These are phyloP conservation scores for Solanum chacoense DNA, from an alignment of 305 asterid genomes.

Conservation along the genomic window DNA sequence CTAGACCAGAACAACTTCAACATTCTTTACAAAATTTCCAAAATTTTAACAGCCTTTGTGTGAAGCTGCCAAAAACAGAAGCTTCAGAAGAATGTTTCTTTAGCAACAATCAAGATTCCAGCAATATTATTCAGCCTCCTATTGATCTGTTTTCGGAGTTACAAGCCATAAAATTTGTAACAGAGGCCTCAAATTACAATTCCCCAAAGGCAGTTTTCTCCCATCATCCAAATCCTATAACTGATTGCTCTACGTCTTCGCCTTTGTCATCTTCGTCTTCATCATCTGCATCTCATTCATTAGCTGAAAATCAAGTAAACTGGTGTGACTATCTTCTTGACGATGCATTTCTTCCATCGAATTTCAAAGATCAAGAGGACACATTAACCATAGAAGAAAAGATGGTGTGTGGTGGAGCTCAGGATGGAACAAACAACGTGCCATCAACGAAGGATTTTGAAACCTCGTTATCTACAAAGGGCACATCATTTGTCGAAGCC, in stretches of 20 bases:
- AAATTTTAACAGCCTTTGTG: not conserved
- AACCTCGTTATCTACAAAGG: conserved; percentile 21
- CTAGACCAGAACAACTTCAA: conserved; percentile 15
- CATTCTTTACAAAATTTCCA: conserved; percentile 1
- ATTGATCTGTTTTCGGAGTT: conserved; percentile 52
- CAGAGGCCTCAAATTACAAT: conserved; percentile 28
- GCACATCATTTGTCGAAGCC: conserved; percentile 50
- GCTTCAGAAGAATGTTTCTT: not conserved
- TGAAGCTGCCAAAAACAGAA: not conserved
- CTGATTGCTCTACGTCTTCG: conserved; percentile 11
- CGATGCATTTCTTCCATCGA: conserved; percentile 25
- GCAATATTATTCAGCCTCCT: not conserved
- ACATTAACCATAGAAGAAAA: not conserved
- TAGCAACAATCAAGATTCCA: not conserved
- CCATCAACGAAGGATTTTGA: conserved; percentile 11
- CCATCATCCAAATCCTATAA: not conserved
- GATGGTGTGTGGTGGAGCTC: not conserved
- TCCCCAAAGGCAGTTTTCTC: not conserved
- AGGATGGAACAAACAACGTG: not conserved
- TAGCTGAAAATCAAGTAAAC: conserved; percentile 26
- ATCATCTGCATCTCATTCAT: conserved; percentile 14
- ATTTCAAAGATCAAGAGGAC: conserved; percentile 14
- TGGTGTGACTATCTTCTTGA: conserved; percentile 82
- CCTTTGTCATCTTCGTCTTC: conserved; percentile 19
- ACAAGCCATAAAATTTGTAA: conserved; percentile 45